Evolutionary conservation across 1,284 basidiomycete species (phyloP).

Genomic region (Papiliotrema fonsecae): DNA sequence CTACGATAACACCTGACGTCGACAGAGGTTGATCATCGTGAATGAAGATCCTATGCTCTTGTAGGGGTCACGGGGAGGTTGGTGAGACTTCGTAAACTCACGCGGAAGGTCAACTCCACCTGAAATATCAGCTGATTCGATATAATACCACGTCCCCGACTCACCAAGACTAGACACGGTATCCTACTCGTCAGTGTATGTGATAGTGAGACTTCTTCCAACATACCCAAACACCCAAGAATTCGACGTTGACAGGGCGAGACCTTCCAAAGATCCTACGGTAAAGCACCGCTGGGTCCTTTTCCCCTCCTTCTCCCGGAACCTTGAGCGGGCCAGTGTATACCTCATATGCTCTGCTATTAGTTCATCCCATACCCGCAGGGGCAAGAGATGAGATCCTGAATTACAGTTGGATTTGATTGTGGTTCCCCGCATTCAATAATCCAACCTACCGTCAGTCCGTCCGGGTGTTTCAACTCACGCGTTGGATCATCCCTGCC

Average conservation of each 20-base stretch:
- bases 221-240: slow-evolving; percentile 30
- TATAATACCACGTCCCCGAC: no score
- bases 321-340: slow-evolving; percentile 19
- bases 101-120: slow-evolving; percentile 5
- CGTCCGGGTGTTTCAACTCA: slow-evolving; percentile 3
- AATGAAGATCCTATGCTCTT: no score
- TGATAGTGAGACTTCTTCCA: no score
- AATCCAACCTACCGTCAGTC: slow-evolving; percentile 29
- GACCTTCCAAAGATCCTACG: slow-evolving; percentile 21
- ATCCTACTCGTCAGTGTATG: slow-evolving; percentile 10
- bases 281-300: slow-evolving; percentile 8
- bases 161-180: slow-evolving; percentile 18
- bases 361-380: not conserved
- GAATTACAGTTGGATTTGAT: slow-evolving; percentile 24
- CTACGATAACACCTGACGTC: no score
- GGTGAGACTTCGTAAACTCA: no score
- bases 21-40: no score
- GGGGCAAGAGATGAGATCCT: slow-evolving; percentile 3
- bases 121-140: no score
- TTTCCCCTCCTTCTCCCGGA: not conserved
- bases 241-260: slow-evolving; percentile 31
- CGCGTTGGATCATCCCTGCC: slow-evolving; percentile 41
- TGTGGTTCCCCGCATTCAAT: slow-evolving; percentile 31
- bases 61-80: no score
- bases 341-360: slow-evolving; percentile 29